Base-by-base conservation (phyloP, 2,329 filamentous ascomycete genomes). In the Clonostachys rhizophaga region DNA sequence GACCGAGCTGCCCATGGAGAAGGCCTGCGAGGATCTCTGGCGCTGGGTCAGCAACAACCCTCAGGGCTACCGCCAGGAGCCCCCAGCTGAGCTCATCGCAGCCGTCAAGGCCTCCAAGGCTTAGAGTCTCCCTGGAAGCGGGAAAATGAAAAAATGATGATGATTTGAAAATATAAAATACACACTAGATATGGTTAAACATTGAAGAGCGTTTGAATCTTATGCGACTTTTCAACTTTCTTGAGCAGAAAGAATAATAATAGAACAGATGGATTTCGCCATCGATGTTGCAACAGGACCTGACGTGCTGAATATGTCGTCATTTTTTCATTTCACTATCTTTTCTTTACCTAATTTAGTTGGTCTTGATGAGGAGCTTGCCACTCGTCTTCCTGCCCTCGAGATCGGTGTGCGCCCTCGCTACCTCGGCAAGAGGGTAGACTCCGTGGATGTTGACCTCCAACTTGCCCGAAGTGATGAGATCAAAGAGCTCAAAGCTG, bases 41-140 rank as follows among this genome's bases (percentile, higher is more conserved):
- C 85, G 84, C 62, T 99, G 94, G 94, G 95, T 95, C 14, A 79
- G 87, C 72, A 97, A 96, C 72, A 97, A 97, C 73, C 94, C 94
- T 20, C 84, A 91, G 71, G 94, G 94, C 18, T 97, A 97, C 74
- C 81, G 88, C 55, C 91, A 97, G 72, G 78, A 91, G 55, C 90
- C 92, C n/a, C 92, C 94, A 1, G 78, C 87, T 54, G 83, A 87
- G 68, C 78, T 97, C 58, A 63, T 96, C 44, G 85, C 86, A 50
- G 75, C 72, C 43, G 55, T 84, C 54, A 81, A 85, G 71, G 58
- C 63, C 10, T 47, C 50, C 36, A 61, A 60, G 51, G 56, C 52
- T 43, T 64, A 53, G 47, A 47, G 52, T 24, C 10, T 20, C 30
- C 43, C 30, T 40, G 13, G 17, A 49, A 18, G n/a, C 42, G 18